A percentile compares a stretch with the other conserved stretches of the same genome.
These are phyloP conservation scores for Geotrichum restrictum DNA, from an alignment of 1,139 yeast genomes.

Conservation along the genomic window DNA sequence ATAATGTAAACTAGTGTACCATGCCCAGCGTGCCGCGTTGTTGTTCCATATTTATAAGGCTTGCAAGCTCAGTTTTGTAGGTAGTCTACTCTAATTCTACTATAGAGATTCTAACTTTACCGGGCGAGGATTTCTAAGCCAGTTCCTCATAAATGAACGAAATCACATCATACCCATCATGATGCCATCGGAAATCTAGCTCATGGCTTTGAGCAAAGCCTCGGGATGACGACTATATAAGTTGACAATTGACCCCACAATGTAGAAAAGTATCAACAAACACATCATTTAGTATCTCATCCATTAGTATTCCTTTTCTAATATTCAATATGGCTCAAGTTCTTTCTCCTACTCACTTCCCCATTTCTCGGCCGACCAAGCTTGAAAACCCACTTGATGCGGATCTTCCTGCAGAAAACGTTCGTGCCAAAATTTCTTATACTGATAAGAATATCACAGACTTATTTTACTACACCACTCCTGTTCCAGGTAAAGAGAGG, in stretches of 20 bases:
- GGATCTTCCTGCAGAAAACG: conserved; percentile 1
- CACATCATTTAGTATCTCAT: not conserved
- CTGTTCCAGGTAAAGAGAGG: not conserved
- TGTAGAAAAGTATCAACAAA: not conserved
- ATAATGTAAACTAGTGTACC: too few species aligned
- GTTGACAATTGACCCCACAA: not conserved
- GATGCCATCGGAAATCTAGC: not conserved
- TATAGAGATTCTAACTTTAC: too few species aligned
- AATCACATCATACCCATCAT: not conserved
- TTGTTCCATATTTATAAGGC: too few species aligned
- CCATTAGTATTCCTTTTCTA: not conserved
- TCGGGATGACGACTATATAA: not conserved
- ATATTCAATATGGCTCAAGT: not conserved
- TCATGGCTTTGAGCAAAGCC: not conserved
- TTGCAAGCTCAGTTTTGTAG: too few species aligned
- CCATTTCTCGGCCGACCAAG: not conserved
- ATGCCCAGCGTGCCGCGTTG: too few species aligned
- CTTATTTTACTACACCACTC: not conserved
- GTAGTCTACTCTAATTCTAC: too few species aligned
- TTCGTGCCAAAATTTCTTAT: conserved; percentile 1
- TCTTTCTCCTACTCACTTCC: not conserved
- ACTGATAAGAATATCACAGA: not conserved
- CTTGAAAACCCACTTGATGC: not conserved
- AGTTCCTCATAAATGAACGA: not conserved
- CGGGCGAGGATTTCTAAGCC: not conserved